Conservation (phyloP, 129 eudicot species). For the Helichrysum umbraculigerum region DNA sequence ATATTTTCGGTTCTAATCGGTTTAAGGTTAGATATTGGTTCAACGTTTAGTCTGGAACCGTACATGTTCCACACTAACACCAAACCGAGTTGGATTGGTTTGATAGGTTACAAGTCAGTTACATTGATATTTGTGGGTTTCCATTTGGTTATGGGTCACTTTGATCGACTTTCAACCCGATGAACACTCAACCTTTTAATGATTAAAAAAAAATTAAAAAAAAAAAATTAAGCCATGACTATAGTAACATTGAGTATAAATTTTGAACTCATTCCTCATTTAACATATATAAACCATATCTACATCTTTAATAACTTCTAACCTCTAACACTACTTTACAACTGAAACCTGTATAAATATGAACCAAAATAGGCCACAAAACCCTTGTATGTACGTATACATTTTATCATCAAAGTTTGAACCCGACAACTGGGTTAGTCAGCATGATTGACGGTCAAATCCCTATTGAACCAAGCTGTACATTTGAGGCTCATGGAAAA, state of each 20-base stretch:
- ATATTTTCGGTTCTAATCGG: no score
- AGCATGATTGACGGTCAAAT: neutral
- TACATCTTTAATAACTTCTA: slow-evolving; percentile 32
- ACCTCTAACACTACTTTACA: slow-evolving; percentile 14
- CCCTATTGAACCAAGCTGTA: slow-evolving; percentile 28
- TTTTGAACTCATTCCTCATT: slow-evolving; percentile 22
- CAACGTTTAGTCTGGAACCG: neutral
- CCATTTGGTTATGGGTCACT: neutral
- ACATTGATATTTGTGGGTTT: neutral
- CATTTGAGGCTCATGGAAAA: slow-evolving; percentile 34
- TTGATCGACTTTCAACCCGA: neutral
- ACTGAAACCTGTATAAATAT: slow-evolving; percentile 24
- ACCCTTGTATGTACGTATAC: slow-evolving; percentile 24
- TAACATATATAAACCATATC: slow-evolving; percentile 19
- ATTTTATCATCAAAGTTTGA: slow-evolving; percentile 13
- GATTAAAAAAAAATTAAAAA: neutral
- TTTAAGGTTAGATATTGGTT: no score
- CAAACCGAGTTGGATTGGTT: neutral
- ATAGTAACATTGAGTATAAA: neutral
- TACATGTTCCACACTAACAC: neutral
- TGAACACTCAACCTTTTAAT: neutral
- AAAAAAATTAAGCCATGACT: neutral
- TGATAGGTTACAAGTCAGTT: no score
- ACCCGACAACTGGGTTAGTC: slow-evolving; percentile 8
- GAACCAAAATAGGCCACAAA: slow-evolving; percentile 26